A percentile compares a stretch with the other conserved stretches of the same genome.
phyloP scores from a whole-genome alignment of 345 rosid genomes.

The Xanthoceras sorbifolium region DNA sequence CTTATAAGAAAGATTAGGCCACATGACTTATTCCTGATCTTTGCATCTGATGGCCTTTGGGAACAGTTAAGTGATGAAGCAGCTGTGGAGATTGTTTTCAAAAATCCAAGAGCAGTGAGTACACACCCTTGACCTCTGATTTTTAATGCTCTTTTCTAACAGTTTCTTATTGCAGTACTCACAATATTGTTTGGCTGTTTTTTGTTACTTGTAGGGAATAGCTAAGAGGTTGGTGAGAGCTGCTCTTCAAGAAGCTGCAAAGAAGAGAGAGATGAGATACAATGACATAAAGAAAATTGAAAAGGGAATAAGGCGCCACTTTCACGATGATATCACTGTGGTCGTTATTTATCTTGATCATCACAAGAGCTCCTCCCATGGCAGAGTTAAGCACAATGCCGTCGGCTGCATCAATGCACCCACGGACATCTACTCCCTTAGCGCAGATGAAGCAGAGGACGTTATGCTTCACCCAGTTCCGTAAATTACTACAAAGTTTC shows the following conservation, averaged over 20 bases:
- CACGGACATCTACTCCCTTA: constrained; percentile 66
- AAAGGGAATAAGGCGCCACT: constrained; percentile 70
- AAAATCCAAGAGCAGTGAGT: constrained; percentile 89
- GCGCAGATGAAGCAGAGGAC: constrained; percentile 48
- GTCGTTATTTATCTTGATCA: constrained; percentile 76
- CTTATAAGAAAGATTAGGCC: constrained; percentile 66
- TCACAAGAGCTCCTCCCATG: constrained; percentile 30
- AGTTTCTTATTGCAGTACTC: neutral
- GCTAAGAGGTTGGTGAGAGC: constrained; percentile 69
- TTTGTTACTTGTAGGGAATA: constrained; percentile 54
- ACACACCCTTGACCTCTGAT: neutral
- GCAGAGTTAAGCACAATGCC: constrained; percentile 29
- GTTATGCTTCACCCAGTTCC: constrained; percentile 29
- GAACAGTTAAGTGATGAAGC: constrained; percentile 90
- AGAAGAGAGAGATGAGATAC: constrained; percentile 70
- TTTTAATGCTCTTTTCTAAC: neutral
- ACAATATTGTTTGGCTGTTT: neutral
- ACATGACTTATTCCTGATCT: constrained; percentile 81
- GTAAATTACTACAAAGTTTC: constrained; percentile 11
- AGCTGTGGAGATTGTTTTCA: constrained; percentile 81
- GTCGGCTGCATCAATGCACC: constrained; percentile 66
- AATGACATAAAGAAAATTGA: constrained; percentile 56
- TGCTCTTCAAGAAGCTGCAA: constrained; percentile 70
- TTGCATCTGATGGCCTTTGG: constrained; percentile 99
- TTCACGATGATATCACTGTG: constrained; percentile 77